These are phyloP conservation scores for Penicillium freii DNA, from an alignment of 2,329 filamentous ascomycete species.

Conservation along the genomic window DNA sequence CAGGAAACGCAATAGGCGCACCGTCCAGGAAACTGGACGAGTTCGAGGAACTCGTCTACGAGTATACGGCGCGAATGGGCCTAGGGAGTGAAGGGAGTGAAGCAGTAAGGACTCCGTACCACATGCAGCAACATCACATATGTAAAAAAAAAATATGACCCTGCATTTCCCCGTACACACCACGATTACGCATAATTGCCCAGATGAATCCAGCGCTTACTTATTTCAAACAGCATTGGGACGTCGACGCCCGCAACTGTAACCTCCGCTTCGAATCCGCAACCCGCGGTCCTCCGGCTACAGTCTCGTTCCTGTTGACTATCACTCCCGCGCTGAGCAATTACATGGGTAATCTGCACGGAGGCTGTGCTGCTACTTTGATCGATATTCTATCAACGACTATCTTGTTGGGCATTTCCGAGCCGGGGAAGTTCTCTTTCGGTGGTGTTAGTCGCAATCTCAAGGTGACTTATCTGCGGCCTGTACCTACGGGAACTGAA, in stretches of 20 bases:
- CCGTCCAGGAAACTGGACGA: constrained; percentile 30
- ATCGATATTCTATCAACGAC: constrained; percentile 66
- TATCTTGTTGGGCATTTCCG: constrained; percentile 56
- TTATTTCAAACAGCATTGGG: constrained; percentile 31
- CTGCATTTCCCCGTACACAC: not conserved
- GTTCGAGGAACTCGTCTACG: constrained; percentile 34
- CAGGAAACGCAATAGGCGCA: constrained; percentile 15
- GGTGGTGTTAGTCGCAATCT: constrained; percentile 66
- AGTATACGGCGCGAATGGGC: constrained; percentile 26
- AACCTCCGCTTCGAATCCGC: constrained; percentile 42
- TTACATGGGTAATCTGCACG: constrained; percentile 84
- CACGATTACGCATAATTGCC: not conserved
- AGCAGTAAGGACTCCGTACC: constrained; percentile 19
- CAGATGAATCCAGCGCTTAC: not conserved
- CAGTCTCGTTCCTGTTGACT: constrained; percentile 36
- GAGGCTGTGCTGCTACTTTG: constrained; percentile 69
- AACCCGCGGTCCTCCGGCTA: constrained; percentile 33
- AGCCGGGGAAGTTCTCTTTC: constrained; percentile 59
- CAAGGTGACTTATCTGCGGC: constrained; percentile 65
- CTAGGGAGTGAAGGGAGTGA: constrained; percentile 13
- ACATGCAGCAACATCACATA: not conserved
- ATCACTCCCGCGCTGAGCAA: constrained; percentile 92
- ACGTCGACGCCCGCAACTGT: constrained; percentile 27
- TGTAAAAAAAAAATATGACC: not conserved
- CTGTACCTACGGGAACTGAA: constrained; percentile 53